Evolutionary conservation across 495 filamentous ascomycete species (phyloP).

Genomic region (Cetradonia linearis): DNA sequence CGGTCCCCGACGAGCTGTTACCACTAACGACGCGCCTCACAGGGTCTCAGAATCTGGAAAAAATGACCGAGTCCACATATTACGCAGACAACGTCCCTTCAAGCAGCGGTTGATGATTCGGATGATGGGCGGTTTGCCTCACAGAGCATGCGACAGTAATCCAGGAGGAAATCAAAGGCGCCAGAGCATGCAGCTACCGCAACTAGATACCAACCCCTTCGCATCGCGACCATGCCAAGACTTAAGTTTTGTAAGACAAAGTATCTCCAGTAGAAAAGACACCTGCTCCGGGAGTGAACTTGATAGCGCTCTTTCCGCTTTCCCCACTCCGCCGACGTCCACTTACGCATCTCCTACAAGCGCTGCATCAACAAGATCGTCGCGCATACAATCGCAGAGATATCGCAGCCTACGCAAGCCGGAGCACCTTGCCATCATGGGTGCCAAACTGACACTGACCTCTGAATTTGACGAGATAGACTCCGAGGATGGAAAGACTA

Average conservation of each 20-base stretch:
- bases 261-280: constrained; percentile 8
- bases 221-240: neutral
- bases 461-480: constrained; percentile 17
- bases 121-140: constrained; percentile 15
- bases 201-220: neutral
- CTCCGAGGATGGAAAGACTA: constrained; percentile 13
- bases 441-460: constrained; percentile 19
- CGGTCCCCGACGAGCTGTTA: constrained; percentile 6
- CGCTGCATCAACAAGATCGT: constrained; percentile 6
- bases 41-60: neutral
- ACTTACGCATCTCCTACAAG: constrained; percentile 7
- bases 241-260: neutral
- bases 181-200: neutral
- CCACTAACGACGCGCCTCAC: neutral
- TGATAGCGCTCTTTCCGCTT: constrained; percentile 15
- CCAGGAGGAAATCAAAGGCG: neutral
- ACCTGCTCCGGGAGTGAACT: constrained; percentile 10
- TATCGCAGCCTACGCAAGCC: constrained; percentile 15
- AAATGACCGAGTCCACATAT: neutral
- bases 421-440: constrained; percentile 9
- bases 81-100: constrained; percentile 7
- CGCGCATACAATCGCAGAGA: neutral
- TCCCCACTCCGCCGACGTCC: constrained; percentile 20
- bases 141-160: neutral
- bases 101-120: constrained; percentile 19